Evolutionary conservation across 805 yeast genomes (phyloP), one percentile per base, ranked within the genome.

Genomic region (Kuraishia molischiana): DNA sequence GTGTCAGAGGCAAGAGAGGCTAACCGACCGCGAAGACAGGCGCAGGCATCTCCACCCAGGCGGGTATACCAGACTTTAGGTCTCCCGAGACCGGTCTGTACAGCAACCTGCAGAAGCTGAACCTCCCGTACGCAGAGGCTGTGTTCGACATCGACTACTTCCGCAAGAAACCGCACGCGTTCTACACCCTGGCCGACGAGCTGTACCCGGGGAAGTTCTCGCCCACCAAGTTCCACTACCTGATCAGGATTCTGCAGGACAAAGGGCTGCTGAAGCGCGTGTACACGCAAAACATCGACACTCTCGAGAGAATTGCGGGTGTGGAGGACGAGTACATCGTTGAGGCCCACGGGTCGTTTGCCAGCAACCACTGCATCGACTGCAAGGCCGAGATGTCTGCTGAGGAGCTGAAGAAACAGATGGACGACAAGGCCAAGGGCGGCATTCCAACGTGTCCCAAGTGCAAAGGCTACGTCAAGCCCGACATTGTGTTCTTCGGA

Each of bases 271-370:
- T 90, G 46, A 62, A 72, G 33, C 64, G 97, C 39, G 76, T 89
- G 9, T 90, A 85, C 54, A 85, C 97, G 0, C 97, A 90, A 54
- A 90, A 90, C 53, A 89, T 90, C 35, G 97, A 90, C 53, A 87
- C 96, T 1, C 63, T 90, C 44, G 98, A 90, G 53, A 67, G 94
- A 46, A 62, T 81, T 15, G 92, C 95, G 0, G 95, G 95, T 0
- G 72, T 90, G 2, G 51, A 62, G 1, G 75, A 64, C 15, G 76
- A 77, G 11, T 66, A 59, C 41, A 66, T 90, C 2, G 79, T 90
- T 0, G 96, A 87, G 51, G 97, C 97, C 0, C 97, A 90, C 58
- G 98, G 98, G 0, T 85, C 95, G 2, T 90, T 90, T 68, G 94
- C 92, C 1, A 57, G 54, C 1, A 83, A 81, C 48, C 92, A 82